Evolutionary conservation across 2,329 filamentous ascomycete genomes (phyloP), one percentile per base, ranked within the genome.

Genomic region (Nigrospora osmanthi): DNA sequence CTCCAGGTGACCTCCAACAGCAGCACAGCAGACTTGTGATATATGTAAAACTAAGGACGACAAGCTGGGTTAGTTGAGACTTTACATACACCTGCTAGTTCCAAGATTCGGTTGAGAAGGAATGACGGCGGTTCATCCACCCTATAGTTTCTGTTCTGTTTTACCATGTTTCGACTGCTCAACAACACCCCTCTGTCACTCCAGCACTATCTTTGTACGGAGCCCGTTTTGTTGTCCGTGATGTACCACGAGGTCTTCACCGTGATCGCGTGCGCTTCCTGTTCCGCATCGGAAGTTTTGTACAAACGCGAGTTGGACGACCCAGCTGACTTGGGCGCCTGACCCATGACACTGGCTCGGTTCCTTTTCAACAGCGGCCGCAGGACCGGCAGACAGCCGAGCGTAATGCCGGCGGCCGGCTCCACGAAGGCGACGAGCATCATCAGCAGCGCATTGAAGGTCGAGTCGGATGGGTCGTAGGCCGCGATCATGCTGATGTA

Each of bases 351-450:
- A 2, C 40, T 33, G 11, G 40, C 6, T 3, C 35, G 40, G 1
- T 33, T 15, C 11, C 39, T n/a, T 7, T 11, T 23, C 14, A 36
- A 38, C 11, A 44, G 42, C 10, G 42, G 42, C 28, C 42, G 42
- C 19, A 44, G n/a, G 4, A 44, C 15, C 28, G 42, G 42, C 28
- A 44, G 30, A 15, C 42, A 44, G n/a, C 42, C 42, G 9, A 44
- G 35, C 28, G 42, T 34, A 13, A 44, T 44, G 35, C 35, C 42
- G 28, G 38, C 16, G 7, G 42, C 28, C 28, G 42, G 42, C 28
- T 44, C 42, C 15, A 44, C 35, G 42, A 35, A 42, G 10, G 33
- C 40, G 6, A 42, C 19, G 14, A 42, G 33, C 40, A 42, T 36
- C 19, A 42, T 11, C 9, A 33, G 40, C 11, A 42, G 33, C 10